phyloP scores from a whole-genome alignment of 805 yeast species.

The Metahyphopichia silvanorum region DNA sequence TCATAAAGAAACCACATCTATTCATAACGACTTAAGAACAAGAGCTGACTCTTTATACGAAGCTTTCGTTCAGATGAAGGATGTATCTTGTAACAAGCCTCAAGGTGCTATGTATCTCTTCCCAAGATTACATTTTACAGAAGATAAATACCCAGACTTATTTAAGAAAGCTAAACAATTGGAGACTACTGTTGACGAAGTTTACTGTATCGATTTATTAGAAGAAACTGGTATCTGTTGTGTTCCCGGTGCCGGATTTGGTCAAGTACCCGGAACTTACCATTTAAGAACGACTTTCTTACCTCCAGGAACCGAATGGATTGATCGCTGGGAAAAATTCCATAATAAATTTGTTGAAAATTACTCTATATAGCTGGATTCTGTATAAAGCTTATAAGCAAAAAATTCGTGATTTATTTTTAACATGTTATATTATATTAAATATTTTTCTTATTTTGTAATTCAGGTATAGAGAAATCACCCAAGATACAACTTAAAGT shows the following conservation, averaged over 20 bases:
- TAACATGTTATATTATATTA: neutral
- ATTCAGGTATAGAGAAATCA: slow-evolving; percentile 12
- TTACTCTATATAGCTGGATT: slow-evolving; percentile 28
- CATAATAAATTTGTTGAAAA: slow-evolving; percentile 67
- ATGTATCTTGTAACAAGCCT: slow-evolving; percentile 83
- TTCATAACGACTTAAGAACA: slow-evolving; percentile 57
- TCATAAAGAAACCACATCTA: slow-evolving; percentile 55
- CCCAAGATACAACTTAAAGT: slow-evolving; percentile 28
- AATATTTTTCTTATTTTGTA: slow-evolving; percentile 1
- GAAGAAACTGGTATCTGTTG: slow-evolving; percentile 94
- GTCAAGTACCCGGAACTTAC: slow-evolving; percentile 84
- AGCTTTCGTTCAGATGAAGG: slow-evolving; percentile 76
- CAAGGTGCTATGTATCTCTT: slow-evolving; percentile 98
- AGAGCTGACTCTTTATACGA: slow-evolving; percentile 65
- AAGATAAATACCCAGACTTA: slow-evolving; percentile 46
- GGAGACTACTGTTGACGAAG: slow-evolving; percentile 73
- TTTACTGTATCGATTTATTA: slow-evolving; percentile 80
- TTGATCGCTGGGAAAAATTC: slow-evolving; percentile 71
- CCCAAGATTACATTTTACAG: slow-evolving; percentile 69
- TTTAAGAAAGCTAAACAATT: slow-evolving; percentile 54
- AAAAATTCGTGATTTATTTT: neutral
- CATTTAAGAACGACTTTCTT: slow-evolving; percentile 96
- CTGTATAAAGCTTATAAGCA: no score
- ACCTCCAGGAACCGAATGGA: slow-evolving; percentile 94
- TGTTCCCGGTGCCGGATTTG: slow-evolving; percentile 97